These are phyloP conservation scores for Psophocarpus tetragonolobus DNA, from an alignment of 306 rosid species.

Conservation along the genomic window DNA sequence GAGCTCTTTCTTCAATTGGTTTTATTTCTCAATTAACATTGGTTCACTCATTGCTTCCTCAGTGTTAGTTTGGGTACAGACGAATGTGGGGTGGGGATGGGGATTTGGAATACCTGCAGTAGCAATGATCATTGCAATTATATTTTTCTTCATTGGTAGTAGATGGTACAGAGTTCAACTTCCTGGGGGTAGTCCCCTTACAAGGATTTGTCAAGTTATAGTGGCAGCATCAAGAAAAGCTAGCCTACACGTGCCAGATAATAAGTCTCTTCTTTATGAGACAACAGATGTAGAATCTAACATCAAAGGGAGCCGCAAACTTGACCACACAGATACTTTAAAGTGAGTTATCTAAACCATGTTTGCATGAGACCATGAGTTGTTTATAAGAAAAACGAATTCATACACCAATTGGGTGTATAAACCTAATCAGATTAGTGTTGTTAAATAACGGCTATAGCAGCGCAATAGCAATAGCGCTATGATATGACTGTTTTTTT, in stretches of 20 bases:
- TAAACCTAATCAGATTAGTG: neutral
- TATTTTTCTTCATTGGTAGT: slow-evolving; percentile 66
- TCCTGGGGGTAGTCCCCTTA: slow-evolving; percentile 83
- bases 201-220: slow-evolving; percentile 72
- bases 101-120: slow-evolving; percentile 87
- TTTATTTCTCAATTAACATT: slow-evolving; percentile 71
- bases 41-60: slow-evolving; percentile 84
- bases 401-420: neutral
- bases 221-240: slow-evolving; percentile 60
- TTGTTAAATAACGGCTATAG: too few species aligned
- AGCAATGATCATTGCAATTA: slow-evolving; percentile 70
- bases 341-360: slow-evolving; percentile 51
- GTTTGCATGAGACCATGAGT: slow-evolving; percentile 7
- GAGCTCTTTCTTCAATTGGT: slow-evolving; percentile 86
- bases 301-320: slow-evolving; percentile 81
- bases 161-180: slow-evolving; percentile 59
- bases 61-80: slow-evolving; percentile 77
- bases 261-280: slow-evolving; percentile 75
- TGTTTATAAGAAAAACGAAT: neutral
- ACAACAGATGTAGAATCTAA: slow-evolving; percentile 56
- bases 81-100: slow-evolving; percentile 94
- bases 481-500: too few species aligned
- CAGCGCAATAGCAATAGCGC: too few species aligned
- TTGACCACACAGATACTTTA: slow-evolving; percentile 62
- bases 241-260: slow-evolving; percentile 47